Base-by-base conservation (phyloP, 2,329 filamentous ascomycete genomes). In the Madurella mycetomatis region DNA sequence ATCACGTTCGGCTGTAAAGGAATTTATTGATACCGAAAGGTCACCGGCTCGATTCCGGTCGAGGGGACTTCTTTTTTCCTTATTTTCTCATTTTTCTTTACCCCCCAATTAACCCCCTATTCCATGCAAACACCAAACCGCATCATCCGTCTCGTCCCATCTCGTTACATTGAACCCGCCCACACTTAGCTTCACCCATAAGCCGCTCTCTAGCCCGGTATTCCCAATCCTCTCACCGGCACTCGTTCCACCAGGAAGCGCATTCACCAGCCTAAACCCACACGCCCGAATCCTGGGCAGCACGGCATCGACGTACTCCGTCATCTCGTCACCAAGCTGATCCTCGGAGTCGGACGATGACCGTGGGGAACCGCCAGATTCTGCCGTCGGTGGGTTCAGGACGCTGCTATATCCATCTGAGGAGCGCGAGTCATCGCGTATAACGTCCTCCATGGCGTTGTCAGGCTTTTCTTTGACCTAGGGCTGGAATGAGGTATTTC, bases 41-140 rank as follows among this genome's bases (percentile, higher is more conserved):
- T 58, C 56, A 58, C 53, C 56, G 56, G 56, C 53, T 60, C 58
- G 58, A 59, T 59, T 60, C 56, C 59, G 59, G 59, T 60, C 59
- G 56, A 59, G 56, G 56, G 56, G 54, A 60, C 54, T 47, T 15
- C 30, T 34, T 41, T 56, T 58, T 58, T 47, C 11, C 45, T 39
- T 32, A 15, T 34, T 40, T 18, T 30, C 15, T 43, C 17, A 43
- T 11, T 43, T 19, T 3, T 17, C 31, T 18, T 43, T 25, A 12
- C 18, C 15, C 41, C 4, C 12, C 18, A 30, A 31, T 13, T 8
- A 15, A 30, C 25, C 19, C 17, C 45, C 55, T 49, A 59, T 51
- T 2, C 32, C 53, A 49, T 58, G 41, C 44, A 61, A 48, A 55
- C 59, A 60, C 45, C 18, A 41, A 4, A 61, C 55, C 46, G 16